phyloP scores from a whole-genome alignment of 2,329 filamentous ascomycete genomes.

The Pseudogymnoascus sp. region DNA sequence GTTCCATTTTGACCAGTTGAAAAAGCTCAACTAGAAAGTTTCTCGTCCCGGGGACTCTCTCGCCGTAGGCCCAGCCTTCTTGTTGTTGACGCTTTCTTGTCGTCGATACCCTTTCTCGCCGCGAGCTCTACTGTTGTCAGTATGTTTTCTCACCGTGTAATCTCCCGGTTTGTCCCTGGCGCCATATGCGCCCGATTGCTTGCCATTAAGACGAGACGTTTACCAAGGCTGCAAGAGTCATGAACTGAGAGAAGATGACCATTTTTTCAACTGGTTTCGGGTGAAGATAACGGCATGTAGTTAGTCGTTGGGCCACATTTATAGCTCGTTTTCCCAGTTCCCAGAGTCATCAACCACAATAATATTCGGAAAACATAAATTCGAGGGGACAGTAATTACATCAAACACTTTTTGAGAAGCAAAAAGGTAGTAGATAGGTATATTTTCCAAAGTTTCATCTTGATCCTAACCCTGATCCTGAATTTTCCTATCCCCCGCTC shows the following conservation, averaged over 20 bases:
- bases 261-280: background rate
- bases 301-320: background rate
- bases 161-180: background rate
- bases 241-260: background rate
- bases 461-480: no score
- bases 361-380: no score
- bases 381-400: no score
- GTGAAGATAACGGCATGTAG: background rate
- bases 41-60: background rate
- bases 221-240: background rate
- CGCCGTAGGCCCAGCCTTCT: background rate
- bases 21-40: background rate
- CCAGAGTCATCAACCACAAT: no score
- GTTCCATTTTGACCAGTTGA: background rate
- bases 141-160: background rate
- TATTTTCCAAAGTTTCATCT: no score
- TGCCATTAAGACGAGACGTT: background rate
- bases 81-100: background rate
- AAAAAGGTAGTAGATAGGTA: no score
- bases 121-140: background rate
- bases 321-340: no score
- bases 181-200: background rate
- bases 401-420: no score
- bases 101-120: background rate
- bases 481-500: no score